Evolutionary conservation across 2,329 filamentous ascomycete species (phyloP), one percentile per base, ranked within the genome.

Genomic region (Aspergillus puulaauensis): DNA sequence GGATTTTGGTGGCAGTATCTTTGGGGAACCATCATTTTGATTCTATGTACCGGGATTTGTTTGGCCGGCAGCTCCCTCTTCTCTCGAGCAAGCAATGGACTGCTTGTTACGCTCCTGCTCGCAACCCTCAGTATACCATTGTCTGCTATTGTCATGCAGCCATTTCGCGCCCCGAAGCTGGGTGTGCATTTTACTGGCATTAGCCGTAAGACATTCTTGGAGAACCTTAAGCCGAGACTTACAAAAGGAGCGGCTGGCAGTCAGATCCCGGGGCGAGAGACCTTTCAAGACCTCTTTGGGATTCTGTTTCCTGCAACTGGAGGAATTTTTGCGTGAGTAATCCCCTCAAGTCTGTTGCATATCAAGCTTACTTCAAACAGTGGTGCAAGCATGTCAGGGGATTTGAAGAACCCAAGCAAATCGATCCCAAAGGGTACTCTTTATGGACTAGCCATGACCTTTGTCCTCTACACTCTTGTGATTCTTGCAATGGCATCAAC

Each of bases 311-410:
- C 91, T 37, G 85, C 86, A 3, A 88, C 85, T 2, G 84, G 84
- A 5, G 80, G 78, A 4, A 85, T 84, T 24, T 83, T 85, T 66
- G 82, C 83, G 78, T 81, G 71, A 64, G 77, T 76, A 8, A 39
- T 46, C 17, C 21, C 14, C 23, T 23, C 5, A 17, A 9, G 31
- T n/a, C 40, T 27, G 77, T 3, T 82, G 83, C 23, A 86, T 84
- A 61, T 83, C 85, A 70, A 82, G 14, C 86, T 58, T n/a, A 70
- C 62, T 60, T 48, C 27, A 66, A 51, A 23, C 50, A 82, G 80
- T 46, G 92, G 92, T 17, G 91, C 91, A 6, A 93, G 90, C 65
- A 96, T 96, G 91, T 96, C 91, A 7, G 91, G 91, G 17, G 91
- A 96, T 70, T 75, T 96, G 50, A 89, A 84, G 61, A 88, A 91